A percentile compares a stretch with the other conserved stretches of the same genome.
phyloP scores from a whole-genome alignment of 768 basidiomycete genomes.

The Lentinula lateritia region DNA sequence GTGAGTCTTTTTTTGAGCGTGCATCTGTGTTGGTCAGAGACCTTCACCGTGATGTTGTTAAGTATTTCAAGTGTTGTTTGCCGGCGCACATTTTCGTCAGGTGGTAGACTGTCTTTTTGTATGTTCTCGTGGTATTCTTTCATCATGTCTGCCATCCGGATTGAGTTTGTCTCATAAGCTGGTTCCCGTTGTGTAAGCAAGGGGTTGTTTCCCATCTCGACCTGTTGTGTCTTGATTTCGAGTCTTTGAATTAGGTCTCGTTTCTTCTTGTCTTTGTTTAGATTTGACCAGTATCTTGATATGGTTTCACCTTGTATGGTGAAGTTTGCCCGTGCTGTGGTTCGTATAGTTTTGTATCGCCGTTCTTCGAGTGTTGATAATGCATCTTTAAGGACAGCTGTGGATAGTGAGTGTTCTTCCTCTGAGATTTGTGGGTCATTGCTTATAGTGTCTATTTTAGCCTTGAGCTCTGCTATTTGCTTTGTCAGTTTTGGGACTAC shows the following conservation, averaged over 20 bases:
- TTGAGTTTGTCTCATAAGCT: background rate
- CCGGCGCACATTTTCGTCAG: background rate
- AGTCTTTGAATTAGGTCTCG: constrained; percentile 17
- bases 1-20: background rate
- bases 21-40: background rate
- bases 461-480: background rate
- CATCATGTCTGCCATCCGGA: background rate
- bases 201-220: background rate
- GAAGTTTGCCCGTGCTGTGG: constrained; percentile 8
- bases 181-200: fast-evolving
- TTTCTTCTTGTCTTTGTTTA: constrained; percentile 5
- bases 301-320: constrained; percentile 12
- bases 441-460: background rate
- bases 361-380: background rate
- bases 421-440: background rate
- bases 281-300: constrained; percentile 15
- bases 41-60: background rate
- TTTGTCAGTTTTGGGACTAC: constrained; percentile 1
- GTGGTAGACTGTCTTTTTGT: background rate
- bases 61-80: background rate
- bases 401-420: background rate
- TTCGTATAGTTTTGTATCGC: background rate
- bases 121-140: background rate
- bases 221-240: fast-evolving
- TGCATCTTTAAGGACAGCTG: constrained; percentile 1